Evolutionary conservation across 2,329 filamentous ascomycete species (phyloP), one percentile per base, ranked within the genome.

Genomic region (Juglanconis sp.): DNA sequence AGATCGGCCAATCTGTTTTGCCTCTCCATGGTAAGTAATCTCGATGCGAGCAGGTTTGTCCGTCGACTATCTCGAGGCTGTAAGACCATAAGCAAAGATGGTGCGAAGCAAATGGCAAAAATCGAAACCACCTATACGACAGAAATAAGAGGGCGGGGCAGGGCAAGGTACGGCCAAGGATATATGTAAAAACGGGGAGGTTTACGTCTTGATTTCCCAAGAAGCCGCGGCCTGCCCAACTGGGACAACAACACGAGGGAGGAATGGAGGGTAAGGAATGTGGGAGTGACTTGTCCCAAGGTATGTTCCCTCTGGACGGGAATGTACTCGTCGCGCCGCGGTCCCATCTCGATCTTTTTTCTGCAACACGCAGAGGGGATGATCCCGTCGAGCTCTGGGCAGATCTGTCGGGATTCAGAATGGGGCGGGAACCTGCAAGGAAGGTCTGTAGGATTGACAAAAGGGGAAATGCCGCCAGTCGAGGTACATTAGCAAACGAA

Each of bases 201-300:
- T 51, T 17, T 24, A 4, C 24, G 36, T 13, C 30, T 38, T n/a
- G 10, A 30, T 7, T 49, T 36, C 24, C 9, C 48, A n/a, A n/a
- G n/a, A n/a, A n/a, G n/a, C n/a, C n/a, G n/a, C n/a, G n/a, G n/a
- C n/a, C n/a, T n/a, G 35, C 34, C 15, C 31, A 51, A 60, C 10
- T 46, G 42, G 56, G 51, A 63, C 54, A 63, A 61, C 53, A 60
- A 63, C 61, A 63, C 58, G 55, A 60, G 58, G 52, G 54, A 61
- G 61, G 58, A 63, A 63, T 63, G 61, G 34, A 57, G 47, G 36
- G 34, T 38, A 17, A 61, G 61, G 61, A 63, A 63, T 63, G 61
- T 38, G 46, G n/a, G 35, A 31, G 32, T 52, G 38, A 36, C 55
- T 31, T 51, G 34, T 40, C 31, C 17, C 30, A 31, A 44, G 38